Evolutionary conservation across 192 early-diverging fungal species (phyloP), one percentile per base, ranked within the genome.

Genomic region (Tieghemiomyces parasiticus): DNA sequence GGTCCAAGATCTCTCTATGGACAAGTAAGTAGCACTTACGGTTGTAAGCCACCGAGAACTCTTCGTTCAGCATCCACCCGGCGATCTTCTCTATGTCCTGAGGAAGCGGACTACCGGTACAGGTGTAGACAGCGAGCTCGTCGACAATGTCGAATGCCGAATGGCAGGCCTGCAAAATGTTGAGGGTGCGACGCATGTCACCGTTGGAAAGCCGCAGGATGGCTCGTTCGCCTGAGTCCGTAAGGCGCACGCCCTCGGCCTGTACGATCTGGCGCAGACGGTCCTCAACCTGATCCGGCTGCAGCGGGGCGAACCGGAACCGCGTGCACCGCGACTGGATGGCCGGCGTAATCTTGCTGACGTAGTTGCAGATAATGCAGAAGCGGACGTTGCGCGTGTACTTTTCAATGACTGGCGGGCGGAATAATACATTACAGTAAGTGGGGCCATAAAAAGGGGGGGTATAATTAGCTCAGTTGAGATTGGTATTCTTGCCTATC

Each of bases 361-460:
- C 91, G 67, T 99, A 96, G 71, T 99, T 99, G 78, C 94, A 97
- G 59, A 99, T 94, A 55, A 99, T 89, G 69, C 96, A 99, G 66
- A 99, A 99, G 2, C 96, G 83, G 9, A 97, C 93, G 63, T 97
- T 99, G 38, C 81, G 79, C 20, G 96, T 97, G 73, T 99, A 99
- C 68, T 95, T 91, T 76, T 99, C 96, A 66, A 99, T 89, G 16
- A 99, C 93, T n/a, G n/a, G n/a, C n/a, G n/a, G n/a, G n/a, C n/a
- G n/a, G n/a, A n/a, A n/a, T n/a, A n/a, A n/a, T n/a, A n/a, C n/a
- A n/a, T n/a, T n/a, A n/a, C n/a, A n/a, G n/a, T n/a, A n/a, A n/a
- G n/a, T n/a, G n/a, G n/a, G n/a, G n/a, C n/a, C n/a, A n/a, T n/a
- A n/a, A n/a, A n/a, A n/a, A n/a, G n/a, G n/a, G n/a, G n/a, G n/a